Base-by-base conservation (phyloP, 139 green algal genomes). In the Pycnococcus provasolii region DNA sequence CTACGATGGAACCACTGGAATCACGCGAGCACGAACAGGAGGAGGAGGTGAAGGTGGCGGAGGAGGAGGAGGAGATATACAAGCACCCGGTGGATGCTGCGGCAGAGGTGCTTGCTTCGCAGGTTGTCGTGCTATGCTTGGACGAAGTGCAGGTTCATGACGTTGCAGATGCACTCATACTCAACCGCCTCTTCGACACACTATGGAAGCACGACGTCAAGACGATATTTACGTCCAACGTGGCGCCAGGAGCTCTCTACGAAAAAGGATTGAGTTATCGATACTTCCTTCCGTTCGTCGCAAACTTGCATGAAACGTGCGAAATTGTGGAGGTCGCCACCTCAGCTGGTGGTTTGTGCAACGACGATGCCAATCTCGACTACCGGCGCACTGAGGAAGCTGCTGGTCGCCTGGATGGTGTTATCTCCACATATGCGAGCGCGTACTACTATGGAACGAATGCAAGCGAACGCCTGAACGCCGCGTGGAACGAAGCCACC, bases 111-210 rank as follows among this genome's bases (percentile, higher is more conserved):
- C 46, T 67, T 1, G 1, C 15, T 43, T 3, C 1, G 1, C 15
- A 46, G 48, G 4, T 7, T 42, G n/a, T n/a, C 1, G 57, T 73
- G 3, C 2, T 73, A 5, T 67, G 45, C 57, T 58, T 73, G n/a
- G 67, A 73, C 45, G 67, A 73, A 45, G 48, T 73, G 4, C 52
- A 73, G 45, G 39, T 73, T 13, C 39, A 42, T 0, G 67, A 73
- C 67, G 67, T 73, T n/a, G 67, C 57, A 44, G 57, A 73, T 39
- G 75, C 75, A 4, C 71, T 78, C 71, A 66, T 81, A 0, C 44
- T 78, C 7, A 73, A 71, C n/a, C 58, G 71, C 6, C 47, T 81
- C 5, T 68, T 78, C 43, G 55, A 74, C 42, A 43, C 64, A 9
- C 59, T 78, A 5, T 72, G 75, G 2, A 4, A 47, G 6, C 54